Conservation (phyloP, 2,329 filamentous ascomycete species). For the Aspergillus japonicus region DNA sequence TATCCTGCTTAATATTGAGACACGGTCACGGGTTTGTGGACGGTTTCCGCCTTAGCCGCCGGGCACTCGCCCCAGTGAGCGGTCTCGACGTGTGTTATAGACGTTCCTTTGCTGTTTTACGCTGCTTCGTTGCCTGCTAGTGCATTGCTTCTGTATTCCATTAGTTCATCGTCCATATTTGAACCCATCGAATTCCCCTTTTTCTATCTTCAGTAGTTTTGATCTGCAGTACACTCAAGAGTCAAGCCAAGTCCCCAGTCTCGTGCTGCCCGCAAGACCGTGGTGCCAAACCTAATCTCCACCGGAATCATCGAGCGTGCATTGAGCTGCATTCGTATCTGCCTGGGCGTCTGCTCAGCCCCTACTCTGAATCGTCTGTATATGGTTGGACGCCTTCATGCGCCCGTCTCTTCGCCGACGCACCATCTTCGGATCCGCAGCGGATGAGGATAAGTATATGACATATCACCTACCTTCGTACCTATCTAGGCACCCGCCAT, state of each 20-base stretch:
- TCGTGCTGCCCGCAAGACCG: background rate
- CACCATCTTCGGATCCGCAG: background rate
- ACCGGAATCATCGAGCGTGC: background rate
- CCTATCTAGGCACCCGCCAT: background rate
- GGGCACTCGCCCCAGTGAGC: conserved; percentile 10
- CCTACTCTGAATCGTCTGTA: too few species aligned
- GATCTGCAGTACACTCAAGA: background rate
- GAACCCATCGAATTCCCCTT: background rate
- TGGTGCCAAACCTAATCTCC: background rate
- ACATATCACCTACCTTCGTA: background rate
- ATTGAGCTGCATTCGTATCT: background rate
- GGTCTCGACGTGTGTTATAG: conserved; percentile 23
- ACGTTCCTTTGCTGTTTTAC: conserved; percentile 23
- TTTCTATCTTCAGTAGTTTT: background rate
- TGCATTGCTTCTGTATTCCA: conserved; percentile 3
- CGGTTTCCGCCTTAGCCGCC: background rate
- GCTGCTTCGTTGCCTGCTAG: conserved; percentile 17
- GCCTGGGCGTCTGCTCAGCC: background rate
- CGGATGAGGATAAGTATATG: background rate
- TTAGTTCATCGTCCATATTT: background rate
- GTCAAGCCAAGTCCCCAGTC: background rate
- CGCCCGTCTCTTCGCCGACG: too few species aligned
- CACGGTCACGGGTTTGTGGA: conserved; percentile 7
- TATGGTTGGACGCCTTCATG: too few species aligned
- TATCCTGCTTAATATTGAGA: background rate